Evolutionary conservation across 2,329 filamentous ascomycete species (phyloP), one percentile per base, ranked within the genome.

Genomic region (Apiospora aurea): DNA sequence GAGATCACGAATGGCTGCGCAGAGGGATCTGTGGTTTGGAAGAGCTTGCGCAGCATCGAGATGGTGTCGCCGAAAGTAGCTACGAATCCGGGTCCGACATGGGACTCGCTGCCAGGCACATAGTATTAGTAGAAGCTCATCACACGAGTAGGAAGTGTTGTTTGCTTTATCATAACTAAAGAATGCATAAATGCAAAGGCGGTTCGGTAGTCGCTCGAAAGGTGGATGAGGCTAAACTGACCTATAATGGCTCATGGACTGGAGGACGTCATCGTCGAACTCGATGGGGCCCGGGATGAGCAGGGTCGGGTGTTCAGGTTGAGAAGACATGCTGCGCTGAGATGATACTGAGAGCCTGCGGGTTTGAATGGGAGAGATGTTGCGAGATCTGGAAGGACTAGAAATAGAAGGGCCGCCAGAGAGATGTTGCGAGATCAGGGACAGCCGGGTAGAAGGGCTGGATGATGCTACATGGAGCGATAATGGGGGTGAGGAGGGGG

Each of bases 231-330:
- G 24, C 24, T 44, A n/a, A 41, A 79, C 79, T 79, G 86, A 94
- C 93, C 93, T 96, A 86, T 93, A 97, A 85, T 97, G 95, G 86
- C 93, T 92, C 96, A 98, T 98, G 74, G 95, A 94, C 83, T 95
- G 90, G 70, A 98, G 90, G 73, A 98, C 96, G 67, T 92, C 95
- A 96, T 98, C 96, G 82, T 98, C 96, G 81, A 98, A 98, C 86
- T 98, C 96, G 83, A 98, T 97, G 80, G 96, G 96, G 75, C 96
- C 96, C 69, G 96, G 96, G 80, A 99, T 98, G 85, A 99, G 91
- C 84, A 99, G 87, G 71, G 96, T 92, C 61, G 90, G 84, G 80
- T 92, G 90, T 69, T 86, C 82, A 71, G 89, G 86, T 78, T 92
- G 90, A 73, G 85, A 86, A 76, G 89, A 91, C 90, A 92, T 92